Base-by-base conservation (phyloP, 2,329 filamentous ascomycete genomes). In the Exophiala viscosa region DNA sequence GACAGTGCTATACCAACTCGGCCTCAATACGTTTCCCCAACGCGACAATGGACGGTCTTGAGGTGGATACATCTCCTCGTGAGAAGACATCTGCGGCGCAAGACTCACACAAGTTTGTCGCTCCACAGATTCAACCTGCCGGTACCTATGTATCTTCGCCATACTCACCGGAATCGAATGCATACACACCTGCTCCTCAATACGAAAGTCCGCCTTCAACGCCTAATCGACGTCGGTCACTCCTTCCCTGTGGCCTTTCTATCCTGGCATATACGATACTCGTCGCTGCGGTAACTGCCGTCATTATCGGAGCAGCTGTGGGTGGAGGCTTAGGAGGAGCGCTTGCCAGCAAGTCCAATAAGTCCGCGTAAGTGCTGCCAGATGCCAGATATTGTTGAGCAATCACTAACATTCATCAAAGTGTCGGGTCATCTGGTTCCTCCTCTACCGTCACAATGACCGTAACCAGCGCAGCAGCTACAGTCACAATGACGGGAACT, bases 321-420 rank as follows among this genome's bases (percentile, higher is more conserved):
- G 47, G 38, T 8, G 47, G 35, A 33, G 47, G 23, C 11, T 42
- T 49, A 14, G 47, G 47, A 36, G 47, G 47, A 34, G 47, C 39
- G 28, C 15, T 49, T 18, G 47, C 35, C 39, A 39, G 17, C 14
- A 32, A 39, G 9, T n/a, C 18, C 39, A 15, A 49, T 18, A 47
- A 47, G 17, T 33, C 38, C 28, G 35, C 47, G 40, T 42, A 31
- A 14, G 40, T 42, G 38, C 11, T 2, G 8, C 8, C 2, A 44
- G 20, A n/a, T 5, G 10, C 8, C 8, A 18, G 11, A 32, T 31
- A 45, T 35, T n/a, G 13, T 28, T n/a, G 1, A 8, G n/a, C 36
- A 14, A 15, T 40, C 4, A 15, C 32, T 23, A 40, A 31, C 15
- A 15, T 13, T 17, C 11, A 10, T 34, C 35, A 38, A 32, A n/a